Evolutionary conservation across 2,329 filamentous ascomycete genomes (phyloP), one percentile per base, ranked within the genome.

Genomic region (Clonostachys rosea): DNA sequence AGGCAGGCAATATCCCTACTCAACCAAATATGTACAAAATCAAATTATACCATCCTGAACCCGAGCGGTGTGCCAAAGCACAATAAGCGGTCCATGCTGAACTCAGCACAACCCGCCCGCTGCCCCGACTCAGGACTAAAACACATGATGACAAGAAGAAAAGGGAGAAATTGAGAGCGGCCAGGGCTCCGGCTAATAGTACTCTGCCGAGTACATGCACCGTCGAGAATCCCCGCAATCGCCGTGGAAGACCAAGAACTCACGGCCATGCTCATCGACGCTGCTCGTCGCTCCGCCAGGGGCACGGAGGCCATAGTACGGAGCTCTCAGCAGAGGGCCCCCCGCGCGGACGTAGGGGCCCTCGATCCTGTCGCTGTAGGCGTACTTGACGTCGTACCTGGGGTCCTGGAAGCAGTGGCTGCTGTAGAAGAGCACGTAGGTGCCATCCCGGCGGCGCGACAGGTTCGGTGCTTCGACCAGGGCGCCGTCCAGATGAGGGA

Each of bases 371-470:
- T 54, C 50, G 9, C 74, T 66, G 8, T 75, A 76, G 3, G 82
- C 81, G 56, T 81, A 85, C 46, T 75, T 74, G n/a, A 83, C 69
- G 54, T 83, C 76, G 60, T 86, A 86, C 36, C 58, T 56, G 3
- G 71, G 60, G 24, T 73, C 70, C 2, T 71, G 71, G 60, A 70
- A 86, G 62, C 80, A 83, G 47, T 83, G 76, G 40, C 75, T 78
- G 55, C 77, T 82, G 63, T 78, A 86, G 59, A 85, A 84, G 40
- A 86, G 64, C 44, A 81, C 70, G 56, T 85, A 85, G 13, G 68
- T 66, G 5, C 75, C 76, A 16, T 70, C 68, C 1, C 53, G 56
- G 5, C 66, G 65, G n/a, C 60, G 60, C 12, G 79, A 62, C 17
- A 85, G 54, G 47, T 70, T 72, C 0, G 83, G 83, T 14, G 82